These are phyloP conservation scores for Aspergillus awamori DNA, from an alignment of 2,329 filamentous ascomycete genomes.

Conservation along the genomic window DNA sequence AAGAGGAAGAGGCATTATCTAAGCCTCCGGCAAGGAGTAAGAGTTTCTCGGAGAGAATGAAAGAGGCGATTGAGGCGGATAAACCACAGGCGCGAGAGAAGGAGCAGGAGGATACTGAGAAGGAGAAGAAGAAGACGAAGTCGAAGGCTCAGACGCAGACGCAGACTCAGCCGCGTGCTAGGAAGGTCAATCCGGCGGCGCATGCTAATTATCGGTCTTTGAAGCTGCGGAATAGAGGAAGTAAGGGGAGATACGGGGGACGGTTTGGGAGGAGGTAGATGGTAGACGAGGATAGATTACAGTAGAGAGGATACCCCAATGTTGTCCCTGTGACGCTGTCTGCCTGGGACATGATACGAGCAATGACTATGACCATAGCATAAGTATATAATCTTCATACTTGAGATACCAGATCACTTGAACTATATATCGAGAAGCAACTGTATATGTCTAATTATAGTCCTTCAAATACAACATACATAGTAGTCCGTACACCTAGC, in stretches of 20 bases:
- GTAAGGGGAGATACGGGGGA: constrained; percentile 37
- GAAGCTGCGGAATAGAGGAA: constrained; percentile 48
- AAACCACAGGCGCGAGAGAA: constrained; percentile 22
- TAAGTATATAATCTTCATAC: constrained; percentile 8
- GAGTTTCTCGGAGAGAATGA: constrained; percentile 42
- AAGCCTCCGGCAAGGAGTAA: constrained; percentile 28
- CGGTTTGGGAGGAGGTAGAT: constrained; percentile 42
- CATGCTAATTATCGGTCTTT: constrained; percentile 54
- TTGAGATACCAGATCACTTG: constrained; percentile 23
- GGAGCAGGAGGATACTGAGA: constrained; percentile 23
- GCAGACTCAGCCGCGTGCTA: constrained; percentile 22
- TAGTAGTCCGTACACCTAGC: constrained; percentile 9
- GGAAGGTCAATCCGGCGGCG: constrained; percentile 49
- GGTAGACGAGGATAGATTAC: no score
- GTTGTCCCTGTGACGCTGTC: not conserved
- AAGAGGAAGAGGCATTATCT: constrained; percentile 8
- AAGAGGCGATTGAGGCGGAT: constrained; percentile 36
- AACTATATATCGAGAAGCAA: constrained; percentile 2
- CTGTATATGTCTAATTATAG: constrained; percentile 10
- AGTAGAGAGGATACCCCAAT: not conserved
- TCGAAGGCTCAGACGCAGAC: no score
- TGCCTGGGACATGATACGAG: constrained; percentile 17
- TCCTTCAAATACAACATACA: not conserved
- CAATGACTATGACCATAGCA: constrained; percentile 14
- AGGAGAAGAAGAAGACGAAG: no score